These are phyloP conservation scores for Omphalea diandra DNA, from an alignment of 441 rosid genomes.

Conservation along the genomic window DNA sequence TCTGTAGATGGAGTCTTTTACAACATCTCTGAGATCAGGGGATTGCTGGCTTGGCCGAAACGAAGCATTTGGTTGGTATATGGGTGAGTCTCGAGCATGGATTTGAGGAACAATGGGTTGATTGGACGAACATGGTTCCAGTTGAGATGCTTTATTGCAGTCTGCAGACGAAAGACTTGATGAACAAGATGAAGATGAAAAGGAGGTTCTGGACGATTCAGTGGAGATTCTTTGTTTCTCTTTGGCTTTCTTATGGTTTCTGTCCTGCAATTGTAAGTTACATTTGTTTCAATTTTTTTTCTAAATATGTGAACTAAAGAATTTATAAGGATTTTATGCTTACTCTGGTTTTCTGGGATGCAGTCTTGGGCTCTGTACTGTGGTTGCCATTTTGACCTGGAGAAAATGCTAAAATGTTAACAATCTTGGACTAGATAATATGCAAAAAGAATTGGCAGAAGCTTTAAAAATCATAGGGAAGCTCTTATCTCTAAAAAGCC, in stretches of 20 bases:
- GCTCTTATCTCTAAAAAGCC: neutral
- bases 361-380: conserved; percentile 34
- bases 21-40: conserved; percentile 54
- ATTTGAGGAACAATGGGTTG: conserved; percentile 32
- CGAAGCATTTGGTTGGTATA: conserved; percentile 34
- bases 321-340: conserved; percentile 21
- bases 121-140: conserved; percentile 38
- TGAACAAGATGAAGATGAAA: conserved; percentile 78
- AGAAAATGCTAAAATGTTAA: conserved; percentile 25
- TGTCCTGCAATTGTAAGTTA: conserved; percentile 56
- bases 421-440: neutral
- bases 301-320: conserved; percentile 11
- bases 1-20: conserved; percentile 62
- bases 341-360: conserved; percentile 47
- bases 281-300: conserved; percentile 13
- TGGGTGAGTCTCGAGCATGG: conserved; percentile 27
- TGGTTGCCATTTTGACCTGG: conserved; percentile 51
- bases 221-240: conserved; percentile 61
- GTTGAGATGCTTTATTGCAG: conserved; percentile 47
- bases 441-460: neutral
- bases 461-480: neutral
- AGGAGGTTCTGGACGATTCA: conserved; percentile 69
- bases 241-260: conserved; percentile 46
- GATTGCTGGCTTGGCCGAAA: conserved; percentile 37
- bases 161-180: conserved; percentile 70